Percentiles rank a stretch among this genome's conserved stretches.
These are phyloP conservation scores for Candida arabinofermentans DNA, from an alignment of 805 yeast species.

Conservation along the genomic window DNA sequence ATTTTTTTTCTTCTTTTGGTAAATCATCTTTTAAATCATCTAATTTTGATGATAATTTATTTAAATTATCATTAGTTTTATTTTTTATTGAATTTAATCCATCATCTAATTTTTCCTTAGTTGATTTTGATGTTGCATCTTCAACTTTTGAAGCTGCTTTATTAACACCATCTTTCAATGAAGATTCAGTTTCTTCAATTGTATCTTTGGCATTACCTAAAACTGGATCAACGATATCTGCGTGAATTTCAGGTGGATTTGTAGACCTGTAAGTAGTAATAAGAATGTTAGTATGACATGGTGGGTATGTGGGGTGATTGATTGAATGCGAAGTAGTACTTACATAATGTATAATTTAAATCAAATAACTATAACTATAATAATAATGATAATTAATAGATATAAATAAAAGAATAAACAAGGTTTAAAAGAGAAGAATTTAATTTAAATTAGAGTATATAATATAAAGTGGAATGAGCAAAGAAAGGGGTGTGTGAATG, in stretches of 20 bases:
- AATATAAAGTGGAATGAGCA: too few relatives aligned
- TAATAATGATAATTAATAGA: too few relatives aligned
- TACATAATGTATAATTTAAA: too few relatives aligned
- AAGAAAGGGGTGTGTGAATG: too few relatives aligned
- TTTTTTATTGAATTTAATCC: conserved; percentile 15
- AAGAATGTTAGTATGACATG: too few relatives aligned
- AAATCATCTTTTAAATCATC: conserved; percentile 18
- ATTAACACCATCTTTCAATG: background rate
- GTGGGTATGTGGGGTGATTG: too few relatives aligned
- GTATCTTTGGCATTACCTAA: conserved; percentile 6
- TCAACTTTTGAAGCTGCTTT: conserved; percentile 5
- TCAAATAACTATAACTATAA: too few relatives aligned
- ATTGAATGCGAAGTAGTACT: too few relatives aligned
- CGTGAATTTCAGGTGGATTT: background rate
- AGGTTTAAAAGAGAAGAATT: too few relatives aligned
- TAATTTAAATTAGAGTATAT: too few relatives aligned
- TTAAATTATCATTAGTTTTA: conserved; percentile 13
- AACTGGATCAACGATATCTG: background rate
- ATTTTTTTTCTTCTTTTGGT: conserved; percentile 17
- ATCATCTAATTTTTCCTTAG: conserved; percentile 6
- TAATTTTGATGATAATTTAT: conserved; percentile 14
- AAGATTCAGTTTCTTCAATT: conserved; percentile 11
- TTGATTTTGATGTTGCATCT: conserved; percentile 9
- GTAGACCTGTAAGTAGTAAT: background rate
- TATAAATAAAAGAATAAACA: too few relatives aligned